These are phyloP conservation scores for Lactarius tabidus DNA, from an alignment of 768 basidiomycete genomes.

Conservation along the genomic window DNA sequence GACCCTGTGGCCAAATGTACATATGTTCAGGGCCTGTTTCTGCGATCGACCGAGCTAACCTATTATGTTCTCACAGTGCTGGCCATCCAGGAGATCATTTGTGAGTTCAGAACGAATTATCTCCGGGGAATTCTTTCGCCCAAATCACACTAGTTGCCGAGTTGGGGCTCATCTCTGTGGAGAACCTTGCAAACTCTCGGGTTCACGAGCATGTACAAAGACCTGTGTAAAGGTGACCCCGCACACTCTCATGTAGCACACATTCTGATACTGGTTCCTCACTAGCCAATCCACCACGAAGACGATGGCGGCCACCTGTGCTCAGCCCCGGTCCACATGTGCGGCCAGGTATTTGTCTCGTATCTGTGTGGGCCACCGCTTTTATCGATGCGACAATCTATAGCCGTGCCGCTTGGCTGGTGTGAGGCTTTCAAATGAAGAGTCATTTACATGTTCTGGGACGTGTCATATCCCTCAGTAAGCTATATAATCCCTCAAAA, in stretches of 20 bases:
- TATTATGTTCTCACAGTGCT: slow-evolving; percentile 39
- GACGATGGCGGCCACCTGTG: slow-evolving; percentile 47
- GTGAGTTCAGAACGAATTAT: slow-evolving; percentile 33
- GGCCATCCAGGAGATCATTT: slow-evolving; percentile 53
- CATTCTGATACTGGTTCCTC: background rate
- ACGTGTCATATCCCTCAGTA: slow-evolving; percentile 1
- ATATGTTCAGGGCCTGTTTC: slow-evolving; percentile 23
- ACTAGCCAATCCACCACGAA: too few species aligned
- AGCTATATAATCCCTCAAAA: background rate
- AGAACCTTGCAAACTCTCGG: slow-evolving; percentile 41
- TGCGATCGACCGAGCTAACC: background rate
- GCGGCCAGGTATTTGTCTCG: slow-evolving; percentile 44
- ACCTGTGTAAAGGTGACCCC: slow-evolving; percentile 26
- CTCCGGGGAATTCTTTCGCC: background rate
- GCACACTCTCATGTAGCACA: slow-evolving; percentile 35
- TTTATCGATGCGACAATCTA: slow-evolving; percentile 19
- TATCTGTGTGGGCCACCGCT: background rate
- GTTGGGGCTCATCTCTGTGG: slow-evolving; percentile 46
- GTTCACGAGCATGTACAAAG: slow-evolving; percentile 45
- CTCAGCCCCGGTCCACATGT: slow-evolving; percentile 50
- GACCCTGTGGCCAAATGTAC: slow-evolving; percentile 45
- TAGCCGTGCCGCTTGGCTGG: slow-evolving; percentile 11
- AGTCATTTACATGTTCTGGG: background rate
- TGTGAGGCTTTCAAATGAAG: background rate
- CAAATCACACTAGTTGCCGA: slow-evolving; percentile 39